phyloP scores from a whole-genome alignment of 164 flowering plant genomes.

The Magnolia sinica region DNA sequence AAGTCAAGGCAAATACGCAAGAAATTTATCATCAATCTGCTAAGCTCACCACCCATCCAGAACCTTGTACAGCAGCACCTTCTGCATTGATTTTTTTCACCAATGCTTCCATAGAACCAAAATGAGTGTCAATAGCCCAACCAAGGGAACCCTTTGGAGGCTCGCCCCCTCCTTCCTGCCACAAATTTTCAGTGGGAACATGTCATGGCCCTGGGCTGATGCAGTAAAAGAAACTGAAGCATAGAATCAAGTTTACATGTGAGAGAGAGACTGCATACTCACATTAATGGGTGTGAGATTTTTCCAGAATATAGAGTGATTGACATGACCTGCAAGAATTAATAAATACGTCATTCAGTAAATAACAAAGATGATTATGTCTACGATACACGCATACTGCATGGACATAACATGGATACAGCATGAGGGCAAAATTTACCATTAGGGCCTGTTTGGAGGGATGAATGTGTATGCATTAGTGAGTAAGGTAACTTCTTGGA shows the following conservation, averaged over 20 bases:
- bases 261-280: conserved; percentile 24
- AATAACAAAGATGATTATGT: not conserved
- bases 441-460: not conserved
- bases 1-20: not conserved
- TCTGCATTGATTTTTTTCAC: conserved; percentile 69
- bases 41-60: conserved; percentile 98
- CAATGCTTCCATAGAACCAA: conserved; percentile 73
- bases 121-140: conserved; percentile 70
- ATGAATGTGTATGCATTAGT: not conserved
- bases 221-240: not conserved
- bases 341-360: not conserved
- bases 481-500: not conserved
- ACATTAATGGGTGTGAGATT: conserved; percentile 72
- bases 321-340: conserved; percentile 69
- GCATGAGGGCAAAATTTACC: not conserved
- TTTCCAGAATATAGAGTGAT: conserved; percentile 98
- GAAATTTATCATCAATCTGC: not conserved
- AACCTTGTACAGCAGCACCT: conserved; percentile 97
- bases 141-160: conserved; percentile 79
- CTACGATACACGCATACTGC: not conserved
- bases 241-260: too few species aligned
- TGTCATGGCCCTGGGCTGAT: not conserved
- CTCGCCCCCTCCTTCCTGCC: conserved; percentile 96
- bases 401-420: not conserved
- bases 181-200: conserved; percentile 8